Evolutionary conservation across 768 basidiomycete species (phyloP).

Genomic region (Mycena capillaripes): DNA sequence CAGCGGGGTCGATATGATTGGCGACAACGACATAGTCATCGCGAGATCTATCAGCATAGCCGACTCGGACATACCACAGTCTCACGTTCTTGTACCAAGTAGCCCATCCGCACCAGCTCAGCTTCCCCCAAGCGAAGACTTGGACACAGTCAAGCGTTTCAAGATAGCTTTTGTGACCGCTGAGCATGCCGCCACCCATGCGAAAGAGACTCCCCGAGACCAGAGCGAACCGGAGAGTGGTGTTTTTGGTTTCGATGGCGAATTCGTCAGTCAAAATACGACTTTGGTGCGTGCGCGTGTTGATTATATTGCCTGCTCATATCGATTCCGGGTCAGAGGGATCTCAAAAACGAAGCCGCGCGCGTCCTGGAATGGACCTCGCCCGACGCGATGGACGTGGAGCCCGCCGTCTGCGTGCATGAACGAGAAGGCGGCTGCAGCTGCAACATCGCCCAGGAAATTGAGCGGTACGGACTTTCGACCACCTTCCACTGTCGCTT

Average conservation of each 20-base stretch:
- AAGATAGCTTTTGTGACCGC: slow-evolving; percentile 40
- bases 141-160: slow-evolving; percentile 24
- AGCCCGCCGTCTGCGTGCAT: slow-evolving; percentile 30
- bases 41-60: slow-evolving; percentile 5
- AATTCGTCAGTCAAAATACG: slow-evolving; percentile 38
- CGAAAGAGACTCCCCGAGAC: slow-evolving; percentile 31
- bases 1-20: slow-evolving; percentile 29
- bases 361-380: slow-evolving; percentile 35
- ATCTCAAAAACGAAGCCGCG: slow-evolving; percentile 38
- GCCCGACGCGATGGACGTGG: slow-evolving; percentile 25
- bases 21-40: slow-evolving; percentile 35
- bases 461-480: slow-evolving; percentile 40
- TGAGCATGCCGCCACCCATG: slow-evolving; percentile 36
- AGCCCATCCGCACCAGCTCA: background rate
- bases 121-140: background rate
- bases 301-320: background rate
- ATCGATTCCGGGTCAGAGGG: slow-evolving; percentile 23
- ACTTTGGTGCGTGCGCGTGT: slow-evolving; percentile 34
- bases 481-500: slow-evolving; percentile 44
- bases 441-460: slow-evolving; percentile 40
- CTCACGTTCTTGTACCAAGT: background rate
- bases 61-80: background rate
- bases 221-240: slow-evolving; percentile 35
- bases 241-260: slow-evolving; percentile 39
- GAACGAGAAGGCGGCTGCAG: slow-evolving; percentile 32